Evolutionary conservation across 345 rosid genomes (phyloP), one percentile per base, ranked within the genome.

Genomic region (Mercurialis annua): DNA sequence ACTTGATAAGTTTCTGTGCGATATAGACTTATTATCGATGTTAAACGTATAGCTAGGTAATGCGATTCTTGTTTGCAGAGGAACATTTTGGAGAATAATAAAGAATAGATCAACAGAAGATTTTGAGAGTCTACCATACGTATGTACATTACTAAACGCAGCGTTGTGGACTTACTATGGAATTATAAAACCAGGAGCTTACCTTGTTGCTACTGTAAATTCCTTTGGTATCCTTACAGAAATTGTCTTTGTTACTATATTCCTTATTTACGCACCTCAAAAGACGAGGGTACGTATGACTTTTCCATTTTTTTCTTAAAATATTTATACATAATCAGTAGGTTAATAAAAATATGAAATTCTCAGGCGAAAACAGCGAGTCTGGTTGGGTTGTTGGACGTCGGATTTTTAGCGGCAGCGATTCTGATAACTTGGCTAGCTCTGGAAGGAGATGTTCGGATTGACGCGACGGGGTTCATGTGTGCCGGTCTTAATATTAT

Each of bases 161-260:
- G 80, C 87, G 1, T 59, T 91, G n/a, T 91, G 97, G 97, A 85
- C 91, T 33, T 91, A 87, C 71, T 91, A 91, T 64, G 96, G 97
- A 5, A 72, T 81, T 43, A 84, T 76, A 38, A 87, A 82, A 61
- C 86, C 96, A 21, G 92, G 90, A 30, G 84, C 63, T n/a, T 83
- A 71, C 59, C 83, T 91, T 65, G 86, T 91, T 6, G 77, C 90
- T 59, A 88, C 97, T 10, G 84, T 91, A 27, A 87, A 85, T 73
- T 83, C 91, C 14, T 89, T 91, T 64, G 97, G 96, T n/a, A 71
- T 59, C 65, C 4, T 91, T 1, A 90, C 75, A 18, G 91, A 91
- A 75, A 65, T 77, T 42, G 62, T 77, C 43, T 91, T 79, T 56
- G 62, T 87, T 16, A 50, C 73, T 47, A 57, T 87, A 5, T 91